Percentiles rank a stretch among this genome's conserved stretches.
Conservation (phyloP, 345 rosid species). For the Boechera retrofracta region DNA sequence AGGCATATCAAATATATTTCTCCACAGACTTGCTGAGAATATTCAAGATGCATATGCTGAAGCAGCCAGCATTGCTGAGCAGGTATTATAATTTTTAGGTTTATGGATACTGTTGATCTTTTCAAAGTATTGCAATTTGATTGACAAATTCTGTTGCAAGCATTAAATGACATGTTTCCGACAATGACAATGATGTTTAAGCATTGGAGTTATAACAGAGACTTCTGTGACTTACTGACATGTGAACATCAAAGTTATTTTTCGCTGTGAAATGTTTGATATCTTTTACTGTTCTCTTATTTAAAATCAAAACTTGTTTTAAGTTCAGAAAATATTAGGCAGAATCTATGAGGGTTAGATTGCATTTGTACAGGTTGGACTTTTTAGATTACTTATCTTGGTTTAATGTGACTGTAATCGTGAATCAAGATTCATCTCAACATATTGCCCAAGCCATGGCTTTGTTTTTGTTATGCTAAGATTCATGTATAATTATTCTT, state of each 20-base stretch:
- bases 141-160: conserved; percentile 19
- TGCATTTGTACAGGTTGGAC: conserved; percentile 7
- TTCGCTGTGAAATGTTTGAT: conserved; percentile 20
- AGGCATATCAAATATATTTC: conserved; percentile 98
- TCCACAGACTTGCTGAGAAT: conserved; percentile 97
- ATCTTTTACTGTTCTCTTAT: conserved; percentile 10
- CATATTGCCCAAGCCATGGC: no score
- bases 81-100: conserved; percentile 55
- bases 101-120: conserved; percentile 18
- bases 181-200: conserved; percentile 29
- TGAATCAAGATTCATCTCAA: not conserved
- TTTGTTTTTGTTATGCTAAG: not conserved
- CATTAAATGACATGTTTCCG: conserved; percentile 12
- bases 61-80: conserved; percentile 98
- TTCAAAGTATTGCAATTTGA: conserved; percentile 6
- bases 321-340: conserved; percentile 23
- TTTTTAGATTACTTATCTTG: conserved; percentile 22
- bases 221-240: conserved; percentile 12
- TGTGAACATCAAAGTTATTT: not conserved
- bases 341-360: conserved; percentile 19
- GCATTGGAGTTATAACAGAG: conserved; percentile 11
- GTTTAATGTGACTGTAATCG: conserved; percentile 4
- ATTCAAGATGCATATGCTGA: conserved; percentile 99
- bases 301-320: not conserved
- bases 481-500: conserved; percentile 19